Evolutionary conservation across 441 rosid genomes (phyloP).

Genomic region (Kokia cookei): DNA sequence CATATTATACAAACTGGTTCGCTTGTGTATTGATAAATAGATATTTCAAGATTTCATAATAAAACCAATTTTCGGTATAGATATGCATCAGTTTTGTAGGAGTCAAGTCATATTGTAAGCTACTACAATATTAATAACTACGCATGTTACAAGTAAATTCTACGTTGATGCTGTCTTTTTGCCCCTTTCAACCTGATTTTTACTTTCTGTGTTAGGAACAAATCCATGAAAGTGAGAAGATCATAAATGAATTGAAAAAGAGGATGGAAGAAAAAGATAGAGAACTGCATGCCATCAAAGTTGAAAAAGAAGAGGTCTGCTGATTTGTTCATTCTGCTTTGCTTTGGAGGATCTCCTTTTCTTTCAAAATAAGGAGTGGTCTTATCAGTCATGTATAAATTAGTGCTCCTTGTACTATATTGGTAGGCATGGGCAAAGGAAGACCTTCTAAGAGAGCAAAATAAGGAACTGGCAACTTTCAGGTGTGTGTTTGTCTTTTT

Average conservation of each 20-base stretch:
- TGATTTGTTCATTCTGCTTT: constrained; percentile 5
- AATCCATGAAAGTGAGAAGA: constrained; percentile 63
- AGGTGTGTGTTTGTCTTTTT: constrained; percentile 34
- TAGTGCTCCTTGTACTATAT: constrained; percentile 7
- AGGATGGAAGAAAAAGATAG: constrained; percentile 81
- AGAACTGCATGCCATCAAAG: constrained; percentile 77
- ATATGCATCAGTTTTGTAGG: not conserved
- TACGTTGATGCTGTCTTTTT: not conserved
- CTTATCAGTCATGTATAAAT: not conserved
- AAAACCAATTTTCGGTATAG: not conserved
- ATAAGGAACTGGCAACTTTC: constrained; percentile 76
- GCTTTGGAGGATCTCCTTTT: not conserved
- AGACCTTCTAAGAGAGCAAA: constrained; percentile 88
- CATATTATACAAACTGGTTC: not conserved
- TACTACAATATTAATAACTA: not conserved
- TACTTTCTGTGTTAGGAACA: constrained; percentile 59
- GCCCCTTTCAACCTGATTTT: not conserved
- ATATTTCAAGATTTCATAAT: not conserved
- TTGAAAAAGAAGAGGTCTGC: constrained; percentile 90
- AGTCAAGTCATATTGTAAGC: not conserved
- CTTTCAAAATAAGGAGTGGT: not conserved
- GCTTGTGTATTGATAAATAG: not conserved
- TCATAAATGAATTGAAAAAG: constrained; percentile 65
- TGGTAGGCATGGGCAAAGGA: constrained; percentile 95
- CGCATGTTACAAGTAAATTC: not conserved